Percentiles rank a stretch among this genome's conserved stretches.
These are phyloP conservation scores for Gonium pectorale DNA, from an alignment of 139 green algal species.

Conservation along the genomic window DNA sequence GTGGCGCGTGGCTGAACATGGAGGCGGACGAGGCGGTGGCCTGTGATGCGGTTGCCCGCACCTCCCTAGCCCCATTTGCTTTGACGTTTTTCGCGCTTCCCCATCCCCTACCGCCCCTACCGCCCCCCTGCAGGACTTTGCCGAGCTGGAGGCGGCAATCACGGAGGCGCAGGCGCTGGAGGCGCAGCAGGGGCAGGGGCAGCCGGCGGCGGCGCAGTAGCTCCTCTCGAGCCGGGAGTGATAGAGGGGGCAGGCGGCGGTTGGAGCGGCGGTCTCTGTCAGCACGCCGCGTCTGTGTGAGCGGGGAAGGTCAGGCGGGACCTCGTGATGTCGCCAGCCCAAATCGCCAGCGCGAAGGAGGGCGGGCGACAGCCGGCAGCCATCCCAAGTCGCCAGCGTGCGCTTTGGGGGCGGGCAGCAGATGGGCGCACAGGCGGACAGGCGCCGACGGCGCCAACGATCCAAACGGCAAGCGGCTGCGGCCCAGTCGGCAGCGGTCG, in stretches of 20 bases:
- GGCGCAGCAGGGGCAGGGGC: slow-evolving; percentile 1
- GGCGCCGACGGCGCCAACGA: too few species aligned
- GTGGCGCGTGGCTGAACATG: neutral
- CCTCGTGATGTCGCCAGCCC: neutral
- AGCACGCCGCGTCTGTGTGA: neutral
- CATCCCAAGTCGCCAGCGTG: neutral
- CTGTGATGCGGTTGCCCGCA: neutral
- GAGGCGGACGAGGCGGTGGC: neutral
- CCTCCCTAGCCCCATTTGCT: neutral
- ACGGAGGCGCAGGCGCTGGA: slow-evolving; percentile 35
- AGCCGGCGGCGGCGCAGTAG: neutral
- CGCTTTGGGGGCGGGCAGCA: neutral
- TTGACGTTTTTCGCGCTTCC: neutral
- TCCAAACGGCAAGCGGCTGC: too few species aligned
- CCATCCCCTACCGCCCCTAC: neutral
- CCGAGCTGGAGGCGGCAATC: slow-evolving; percentile 37
- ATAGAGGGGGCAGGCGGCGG: neutral
- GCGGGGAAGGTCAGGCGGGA: neutral
- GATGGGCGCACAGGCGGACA: too few species aligned
- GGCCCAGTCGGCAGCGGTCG: too few species aligned
- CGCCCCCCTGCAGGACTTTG: slow-evolving; percentile 39
- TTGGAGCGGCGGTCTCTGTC: neutral
- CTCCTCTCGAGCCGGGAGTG: neutral
- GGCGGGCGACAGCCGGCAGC: neutral
- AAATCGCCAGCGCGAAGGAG: neutral